Base-by-base conservation (phyloP, 2,329 filamentous ascomycete genomes). In the Aspergillus caelatus region DNA sequence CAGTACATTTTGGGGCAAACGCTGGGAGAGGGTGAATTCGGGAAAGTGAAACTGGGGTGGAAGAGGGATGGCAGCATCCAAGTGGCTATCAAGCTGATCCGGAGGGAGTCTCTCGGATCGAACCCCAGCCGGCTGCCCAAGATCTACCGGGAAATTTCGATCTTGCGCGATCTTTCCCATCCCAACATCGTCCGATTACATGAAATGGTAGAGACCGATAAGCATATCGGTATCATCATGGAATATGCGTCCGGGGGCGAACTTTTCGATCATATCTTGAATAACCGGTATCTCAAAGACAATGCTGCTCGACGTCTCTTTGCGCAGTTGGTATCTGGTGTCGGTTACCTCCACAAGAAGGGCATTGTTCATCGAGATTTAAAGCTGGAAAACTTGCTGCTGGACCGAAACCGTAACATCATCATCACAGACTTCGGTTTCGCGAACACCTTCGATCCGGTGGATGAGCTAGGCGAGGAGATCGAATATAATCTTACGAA, bases 401-500 rank as follows among this genome's bases (percentile, higher is more conserved):
- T 99, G 58, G 95, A 99, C 79, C 90, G 94, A 67, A 97, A 99
- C 76, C 91, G 93, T 67, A 99, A 99, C 82, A 98, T 99, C 74
- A 99, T 99, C 80, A 99, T 99, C 75, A 99, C 95, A 19, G 95
- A 99, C 80, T 99, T 99, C 79, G 95, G 95, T 21, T 99, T 99
- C 77, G 95, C 95, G 70, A 99, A 99, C 79, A 98, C 94, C 0
- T 99, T 99, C 75, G 91, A 97, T 74, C 88, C 95, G 0, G 81
- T 84, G 41, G 95, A 99, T 74, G 93, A 97, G 76, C 85, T 99
- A 45, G 88, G 87, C 5, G 93, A 97, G 64, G 94, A 97, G 63
- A 91, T 97, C 68, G 95, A 98, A 78, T 87, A 93, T 72, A 92
- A 93, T 67, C 82, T 99, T 26, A 86, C 88, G 30, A 94, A 97